Percentiles rank a stretch among this genome's conserved stretches.
These are phyloP conservation scores for Coniochaeta sp. DNA, from an alignment of 2,329 filamentous ascomycete species.

Conservation along the genomic window DNA sequence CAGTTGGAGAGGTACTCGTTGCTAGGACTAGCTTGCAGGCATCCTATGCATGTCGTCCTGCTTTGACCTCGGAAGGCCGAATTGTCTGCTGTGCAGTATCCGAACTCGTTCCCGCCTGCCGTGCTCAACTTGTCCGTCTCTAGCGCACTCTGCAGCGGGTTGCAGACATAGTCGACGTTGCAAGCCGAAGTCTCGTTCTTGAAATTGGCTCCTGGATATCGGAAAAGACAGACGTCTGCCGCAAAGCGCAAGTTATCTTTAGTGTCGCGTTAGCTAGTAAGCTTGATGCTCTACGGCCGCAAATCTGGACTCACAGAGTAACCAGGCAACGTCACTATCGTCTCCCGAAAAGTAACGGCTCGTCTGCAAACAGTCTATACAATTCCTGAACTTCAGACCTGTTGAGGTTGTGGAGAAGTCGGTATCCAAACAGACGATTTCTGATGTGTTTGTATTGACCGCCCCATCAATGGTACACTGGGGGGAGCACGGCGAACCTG, in stretches of 20 bases:
- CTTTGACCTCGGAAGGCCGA: not conserved
- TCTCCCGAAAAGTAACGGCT: not conserved
- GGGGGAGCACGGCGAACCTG: not conserved
- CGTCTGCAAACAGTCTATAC: not conserved
- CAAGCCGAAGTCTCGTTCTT: not conserved
- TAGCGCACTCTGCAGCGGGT: not conserved
- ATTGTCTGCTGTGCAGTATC: conserved; percentile 1
- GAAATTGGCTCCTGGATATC: not conserved
- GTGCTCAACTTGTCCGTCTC: not conserved
- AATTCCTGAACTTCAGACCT: not conserved
- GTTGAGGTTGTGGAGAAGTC: not conserved
- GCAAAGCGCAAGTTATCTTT: conserved; percentile 2
- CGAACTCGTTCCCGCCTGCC: not conserved
- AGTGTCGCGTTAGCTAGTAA: not conserved
- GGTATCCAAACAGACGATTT: conserved; percentile 1
- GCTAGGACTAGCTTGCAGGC: not conserved
- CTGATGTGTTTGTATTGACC: not conserved
- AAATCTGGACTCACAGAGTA: not conserved
- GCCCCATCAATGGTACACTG: not conserved
- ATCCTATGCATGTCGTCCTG: not conserved
- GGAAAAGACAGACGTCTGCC: not conserved
- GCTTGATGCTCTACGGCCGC: no score
- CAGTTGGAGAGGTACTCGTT: conserved; percentile 1
- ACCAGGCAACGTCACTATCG: not conserved
- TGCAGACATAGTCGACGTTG: not conserved